A percentile compares a stretch with the other conserved stretches of the same genome.
Conservation (phyloP, 768 basidiomycete species). For the Clavaria fumosa region DNA sequence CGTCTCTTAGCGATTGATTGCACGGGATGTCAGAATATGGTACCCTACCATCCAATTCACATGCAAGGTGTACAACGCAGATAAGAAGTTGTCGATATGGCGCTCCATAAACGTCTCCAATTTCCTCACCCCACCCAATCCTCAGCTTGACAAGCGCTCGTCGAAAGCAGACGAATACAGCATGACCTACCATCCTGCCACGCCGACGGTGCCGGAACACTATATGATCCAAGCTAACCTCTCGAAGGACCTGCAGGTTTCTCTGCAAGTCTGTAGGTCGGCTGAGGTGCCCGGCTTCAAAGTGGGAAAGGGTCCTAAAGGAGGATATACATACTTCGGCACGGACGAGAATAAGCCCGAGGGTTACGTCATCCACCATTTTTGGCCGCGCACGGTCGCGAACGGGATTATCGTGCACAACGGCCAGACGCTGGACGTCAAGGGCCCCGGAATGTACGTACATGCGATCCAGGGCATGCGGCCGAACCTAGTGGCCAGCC, state of each 20-base stretch:
- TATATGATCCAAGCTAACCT: slow-evolving; percentile 74
- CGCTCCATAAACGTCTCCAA: slow-evolving; percentile 76
- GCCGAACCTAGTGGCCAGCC: slow-evolving; percentile 78
- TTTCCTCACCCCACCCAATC: slow-evolving; percentile 53
- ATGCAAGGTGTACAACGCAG: slow-evolving; percentile 74
- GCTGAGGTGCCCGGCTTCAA: slow-evolving; percentile 75
- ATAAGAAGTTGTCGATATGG: slow-evolving; percentile 63
- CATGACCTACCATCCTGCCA: slow-evolving; percentile 41
- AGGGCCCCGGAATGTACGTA: slow-evolving; percentile 72
- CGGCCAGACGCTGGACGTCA: slow-evolving; percentile 39
- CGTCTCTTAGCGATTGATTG: slow-evolving; percentile 7
- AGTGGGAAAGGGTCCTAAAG: slow-evolving; percentile 73
- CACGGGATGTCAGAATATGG: slow-evolving; percentile 54
- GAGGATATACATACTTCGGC: slow-evolving; percentile 85
- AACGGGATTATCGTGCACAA: slow-evolving; percentile 54
- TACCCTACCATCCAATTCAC: slow-evolving; percentile 91
- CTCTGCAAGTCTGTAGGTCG: slow-evolving; percentile 57
- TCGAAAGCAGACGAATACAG: slow-evolving; percentile 76
- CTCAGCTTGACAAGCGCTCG: slow-evolving; percentile 71
- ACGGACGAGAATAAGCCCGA: slow-evolving; percentile 50
- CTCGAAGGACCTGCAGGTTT: slow-evolving; percentile 64
- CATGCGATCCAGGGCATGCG: slow-evolving; percentile 99
- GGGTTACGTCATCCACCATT: slow-evolving; percentile 79
- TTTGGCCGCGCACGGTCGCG: slow-evolving; percentile 63
- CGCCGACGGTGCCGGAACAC: slow-evolving; percentile 54